Evolutionary conservation across 2,329 filamentous ascomycete genomes (phyloP).

Genomic region (Scortechinia acanthostroma): DNA sequence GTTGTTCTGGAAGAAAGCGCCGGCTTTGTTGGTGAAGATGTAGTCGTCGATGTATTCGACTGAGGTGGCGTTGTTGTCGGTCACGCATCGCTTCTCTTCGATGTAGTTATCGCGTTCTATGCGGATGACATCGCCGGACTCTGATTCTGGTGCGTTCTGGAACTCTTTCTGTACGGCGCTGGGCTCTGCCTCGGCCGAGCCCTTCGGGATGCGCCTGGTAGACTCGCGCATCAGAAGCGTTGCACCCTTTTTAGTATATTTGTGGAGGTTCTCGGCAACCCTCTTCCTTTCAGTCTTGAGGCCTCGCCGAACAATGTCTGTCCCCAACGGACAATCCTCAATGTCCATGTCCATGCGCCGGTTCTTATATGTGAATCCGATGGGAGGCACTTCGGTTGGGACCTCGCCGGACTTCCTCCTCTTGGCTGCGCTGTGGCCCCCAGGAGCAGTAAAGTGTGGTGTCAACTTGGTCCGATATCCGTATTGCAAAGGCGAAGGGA

Average conservation of each 20-base stretch:
- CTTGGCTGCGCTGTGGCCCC: constrained; percentile 31
- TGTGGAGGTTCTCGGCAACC: constrained; percentile 46
- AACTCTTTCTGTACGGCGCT: constrained; percentile 8
- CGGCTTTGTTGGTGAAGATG: constrained; percentile 62
- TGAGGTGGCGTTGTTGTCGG: constrained; percentile 54
- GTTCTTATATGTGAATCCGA: constrained; percentile 66
- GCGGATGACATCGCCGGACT: constrained; percentile 26
- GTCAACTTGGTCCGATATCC: constrained; percentile 72
- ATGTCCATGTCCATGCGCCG: constrained; percentile 63
- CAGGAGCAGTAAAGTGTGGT: constrained; percentile 62
- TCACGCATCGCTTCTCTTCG: constrained; percentile 64
- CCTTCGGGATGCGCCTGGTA: constrained; percentile 43
- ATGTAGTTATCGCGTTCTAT: constrained; percentile 40
- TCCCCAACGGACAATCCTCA: constrained; percentile 70
- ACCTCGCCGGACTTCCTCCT: constrained; percentile 25
- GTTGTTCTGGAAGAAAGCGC: constrained; percentile 74
- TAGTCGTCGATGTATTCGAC: constrained; percentile 65
- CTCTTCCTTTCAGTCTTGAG: constrained; percentile 54
- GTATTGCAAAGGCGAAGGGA: constrained; percentile 62
- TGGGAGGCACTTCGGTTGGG: constrained; percentile 38
- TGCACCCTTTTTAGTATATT: constrained; percentile 51
- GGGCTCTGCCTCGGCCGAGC: constrained; percentile 6
- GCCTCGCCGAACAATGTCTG: constrained; percentile 57
- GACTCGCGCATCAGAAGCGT: constrained; percentile 64
- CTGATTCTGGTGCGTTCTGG: constrained; percentile 14